Percentiles rank a stretch among this genome's conserved stretches.
These are phyloP conservation scores for Crithidia expoeki DNA, from an alignment of 208 protist genomes.

Conservation along the genomic window DNA sequence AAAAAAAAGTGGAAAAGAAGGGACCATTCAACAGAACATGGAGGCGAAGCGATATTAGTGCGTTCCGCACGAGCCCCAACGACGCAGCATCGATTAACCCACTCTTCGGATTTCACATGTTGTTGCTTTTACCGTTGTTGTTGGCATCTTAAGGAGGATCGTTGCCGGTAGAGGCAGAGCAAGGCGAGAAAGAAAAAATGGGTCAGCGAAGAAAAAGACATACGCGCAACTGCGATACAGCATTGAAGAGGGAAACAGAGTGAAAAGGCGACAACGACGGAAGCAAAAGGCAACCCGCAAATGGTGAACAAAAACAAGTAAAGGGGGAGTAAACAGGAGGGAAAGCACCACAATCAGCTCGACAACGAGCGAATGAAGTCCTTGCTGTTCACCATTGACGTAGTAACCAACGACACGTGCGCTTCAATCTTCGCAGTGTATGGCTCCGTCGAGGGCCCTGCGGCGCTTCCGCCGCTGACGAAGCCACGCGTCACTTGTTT, in stretches of 20 bases:
- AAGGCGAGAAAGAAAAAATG: slow-evolving; percentile 11
- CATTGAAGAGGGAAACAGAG: slow-evolving; percentile 23
- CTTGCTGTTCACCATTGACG: slow-evolving; percentile 80
- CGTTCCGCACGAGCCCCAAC: too few species aligned
- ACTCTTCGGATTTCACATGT: too few species aligned
- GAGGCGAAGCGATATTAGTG: too few species aligned
- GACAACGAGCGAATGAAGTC: slow-evolving; percentile 73
- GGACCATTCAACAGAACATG: too few species aligned
- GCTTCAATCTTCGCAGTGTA: slow-evolving; percentile 86
- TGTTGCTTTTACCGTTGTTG: neutral
- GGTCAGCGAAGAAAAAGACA: slow-evolving; percentile 14
- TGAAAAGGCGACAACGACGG: neutral
- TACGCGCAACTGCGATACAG: slow-evolving; percentile 12
- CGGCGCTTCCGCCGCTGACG: slow-evolving; percentile 22
- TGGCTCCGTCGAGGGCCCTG: slow-evolving; percentile 48
- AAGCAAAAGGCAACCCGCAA: slow-evolving; percentile 5
- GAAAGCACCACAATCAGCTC: slow-evolving; percentile 1
- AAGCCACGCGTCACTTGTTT: slow-evolving; percentile 67
- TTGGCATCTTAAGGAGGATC: neutral
- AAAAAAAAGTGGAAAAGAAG: neutral
- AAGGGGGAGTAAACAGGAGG: neutral
- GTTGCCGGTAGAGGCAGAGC: neutral
- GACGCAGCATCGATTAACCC: too few species aligned
- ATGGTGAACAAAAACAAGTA: slow-evolving; percentile 5
- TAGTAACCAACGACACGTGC: slow-evolving; percentile 76